Base-by-base conservation (phyloP, 1,284 basidiomycete species). In the Ustilago xerochloae region DNA sequence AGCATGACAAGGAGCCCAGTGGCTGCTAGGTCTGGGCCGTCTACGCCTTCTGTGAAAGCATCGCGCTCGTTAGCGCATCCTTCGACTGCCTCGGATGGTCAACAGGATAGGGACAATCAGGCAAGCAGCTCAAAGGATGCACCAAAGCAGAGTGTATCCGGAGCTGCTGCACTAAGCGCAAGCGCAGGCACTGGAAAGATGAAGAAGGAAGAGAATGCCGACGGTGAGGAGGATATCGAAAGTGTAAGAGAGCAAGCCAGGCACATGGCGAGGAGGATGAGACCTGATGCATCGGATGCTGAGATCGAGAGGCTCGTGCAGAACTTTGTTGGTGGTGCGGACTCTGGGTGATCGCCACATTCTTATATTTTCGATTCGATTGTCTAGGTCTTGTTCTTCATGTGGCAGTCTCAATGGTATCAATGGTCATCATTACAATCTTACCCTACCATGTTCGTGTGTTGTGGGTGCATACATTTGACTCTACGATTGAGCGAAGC, bases 261-360 rank as follows among this genome's bases (percentile, higher is more conserved):
- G 32, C 47, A 60, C 41, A 72, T 78, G 67, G 76, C 76, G 2
- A 49, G 74, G 9, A 28, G 48, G 26, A 78, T 78, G 76, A 55
- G 70, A 18, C 76, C 76, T 18, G 64, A 69, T 29, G 76, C 74
- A 10, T 69, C 74, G 2, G 69, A 78, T 13, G 65, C 54, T 26
- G 76, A 78, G 58, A 73, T 78, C 38, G 76, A 78, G 32, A 38
- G 61, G 12, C 41, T 78, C 57, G 76, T 76, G 12, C 28, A 71
- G 22, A 69, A 69, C 38, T 69, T 69, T 56, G 51, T 69, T 20
- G 66, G 66, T 15, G 61, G 56, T 16, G 51, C 24, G 0, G 62
- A 49, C 12, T 53, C 46, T 18, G 33, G 4, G 10, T 30, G 2
- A 20, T 29, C 26, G 7, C 20, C 26, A 29, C 5, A 28, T 10